Evolutionary conservation across 176 grass and related monocot genomes (phyloP).

Genomic region (Cocos nucifera): DNA sequence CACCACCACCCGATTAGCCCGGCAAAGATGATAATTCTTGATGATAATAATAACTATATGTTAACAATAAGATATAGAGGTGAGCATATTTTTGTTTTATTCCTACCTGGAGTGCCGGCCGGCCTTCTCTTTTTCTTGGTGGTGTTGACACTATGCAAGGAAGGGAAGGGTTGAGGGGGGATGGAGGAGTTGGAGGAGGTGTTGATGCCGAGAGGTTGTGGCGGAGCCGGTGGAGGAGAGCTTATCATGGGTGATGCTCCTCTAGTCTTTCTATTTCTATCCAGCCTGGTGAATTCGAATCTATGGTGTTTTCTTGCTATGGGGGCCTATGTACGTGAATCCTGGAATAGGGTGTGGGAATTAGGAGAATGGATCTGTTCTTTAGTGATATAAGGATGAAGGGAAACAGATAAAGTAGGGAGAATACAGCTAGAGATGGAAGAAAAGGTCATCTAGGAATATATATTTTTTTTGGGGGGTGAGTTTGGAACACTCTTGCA

Average conservation of each 20-base stretch:
- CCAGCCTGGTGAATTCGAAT: too few species aligned
- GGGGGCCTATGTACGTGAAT: too few species aligned
- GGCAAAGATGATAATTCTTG: too few species aligned
- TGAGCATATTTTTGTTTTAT: too few species aligned
- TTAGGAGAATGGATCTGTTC: too few species aligned
- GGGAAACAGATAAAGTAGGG: conserved; percentile 20
- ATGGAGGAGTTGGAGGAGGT: background rate
- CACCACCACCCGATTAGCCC: background rate
- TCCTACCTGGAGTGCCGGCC: conserved; percentile 74
- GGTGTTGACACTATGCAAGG: conserved; percentile 19
- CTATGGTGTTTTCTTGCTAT: too few species aligned
- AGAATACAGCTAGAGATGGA: conserved; percentile 32
- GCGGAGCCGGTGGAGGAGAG: conserved; percentile 23
- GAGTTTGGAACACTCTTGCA: conserved; percentile 31
- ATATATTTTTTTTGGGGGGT: conserved; percentile 17
- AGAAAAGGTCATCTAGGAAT: conserved; percentile 35
- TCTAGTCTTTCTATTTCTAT: too few species aligned
- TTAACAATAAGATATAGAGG: background rate
- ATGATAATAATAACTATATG: conserved; percentile 1
- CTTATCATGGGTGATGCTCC: conserved; percentile 30
- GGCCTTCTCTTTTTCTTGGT: conserved; percentile 73
- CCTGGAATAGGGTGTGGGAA: too few species aligned
- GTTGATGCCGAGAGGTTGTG: conserved; percentile 13
- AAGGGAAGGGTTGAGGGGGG: conserved; percentile 29
- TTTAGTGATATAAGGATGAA: conserved; percentile 7